Evolutionary conservation across 345 rosid genomes (phyloP).

Genomic region (Populus pruinosa): DNA sequence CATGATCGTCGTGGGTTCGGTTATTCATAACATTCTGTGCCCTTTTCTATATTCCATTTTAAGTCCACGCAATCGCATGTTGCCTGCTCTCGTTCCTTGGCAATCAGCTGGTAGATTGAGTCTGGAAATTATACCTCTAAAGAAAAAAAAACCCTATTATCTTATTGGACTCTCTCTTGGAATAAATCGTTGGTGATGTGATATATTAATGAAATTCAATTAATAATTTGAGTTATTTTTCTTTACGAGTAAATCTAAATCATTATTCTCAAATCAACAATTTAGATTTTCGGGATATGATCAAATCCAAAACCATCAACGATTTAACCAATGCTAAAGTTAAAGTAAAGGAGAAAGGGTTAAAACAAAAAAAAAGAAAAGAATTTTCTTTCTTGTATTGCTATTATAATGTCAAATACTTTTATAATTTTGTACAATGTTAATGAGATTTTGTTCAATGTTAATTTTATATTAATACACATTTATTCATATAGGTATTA

Average conservation of each 20-base stretch:
- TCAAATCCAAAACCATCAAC: too few species aligned
- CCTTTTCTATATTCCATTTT: slow-evolving; percentile 3
- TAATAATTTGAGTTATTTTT: neutral
- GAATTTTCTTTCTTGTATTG: neutral
- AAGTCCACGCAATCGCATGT: neutral
- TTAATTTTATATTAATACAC: too few species aligned
- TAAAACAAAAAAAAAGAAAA: neutral
- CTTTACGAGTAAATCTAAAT: neutral
- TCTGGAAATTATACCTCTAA: neutral
- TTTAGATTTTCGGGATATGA: too few species aligned
- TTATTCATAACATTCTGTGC: neutral
- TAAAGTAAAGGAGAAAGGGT: neutral
- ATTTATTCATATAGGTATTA: too few species aligned
- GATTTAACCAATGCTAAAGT: too few species aligned
- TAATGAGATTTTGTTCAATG: too few species aligned
- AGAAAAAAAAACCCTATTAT: too few species aligned
- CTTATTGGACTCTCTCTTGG: too few species aligned
- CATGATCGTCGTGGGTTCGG: neutral
- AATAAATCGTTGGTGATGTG: neutral
- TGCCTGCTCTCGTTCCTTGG: neutral
- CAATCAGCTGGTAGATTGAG: neutral
- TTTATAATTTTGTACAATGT: too few species aligned
- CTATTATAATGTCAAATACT: too few species aligned
- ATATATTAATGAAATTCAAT: neutral
- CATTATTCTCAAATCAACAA: too few species aligned